phyloP scores from a whole-genome alignment of 1,139 yeast genomes.

The Protomyces inouyei region DNA sequence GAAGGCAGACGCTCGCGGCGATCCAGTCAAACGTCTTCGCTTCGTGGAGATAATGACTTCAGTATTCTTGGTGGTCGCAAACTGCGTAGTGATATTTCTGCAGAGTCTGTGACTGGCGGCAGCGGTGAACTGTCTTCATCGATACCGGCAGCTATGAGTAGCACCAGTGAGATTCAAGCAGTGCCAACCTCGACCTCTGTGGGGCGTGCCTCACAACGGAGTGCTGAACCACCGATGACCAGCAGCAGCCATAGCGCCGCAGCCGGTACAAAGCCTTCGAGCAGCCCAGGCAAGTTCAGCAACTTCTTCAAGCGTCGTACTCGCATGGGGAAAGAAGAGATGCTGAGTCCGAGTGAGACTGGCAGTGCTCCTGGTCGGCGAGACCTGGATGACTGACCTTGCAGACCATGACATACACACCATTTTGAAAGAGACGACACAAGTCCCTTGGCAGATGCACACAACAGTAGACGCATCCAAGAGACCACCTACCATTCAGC shows the following conservation, averaged over 20 bases:
- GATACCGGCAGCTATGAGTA: not conserved
- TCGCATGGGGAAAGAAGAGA: not conserved
- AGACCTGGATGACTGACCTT: not conserved
- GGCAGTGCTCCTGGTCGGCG: not conserved
- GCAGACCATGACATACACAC: too few relatives aligned
- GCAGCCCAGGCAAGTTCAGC: constrained; percentile 17
- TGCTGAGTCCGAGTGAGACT: not conserved
- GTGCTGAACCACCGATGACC: not conserved
- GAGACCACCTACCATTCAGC: too few relatives aligned
- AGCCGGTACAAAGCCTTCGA: not conserved
- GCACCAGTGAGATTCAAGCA: not conserved
- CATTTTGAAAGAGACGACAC: too few relatives aligned
- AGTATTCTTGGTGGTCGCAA: constrained; percentile 7
- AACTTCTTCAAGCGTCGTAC: constrained; percentile 22
- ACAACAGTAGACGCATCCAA: too few relatives aligned
- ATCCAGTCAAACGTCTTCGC: constrained; percentile 5
- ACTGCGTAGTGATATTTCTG: not conserved
- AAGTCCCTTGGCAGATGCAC: too few relatives aligned
- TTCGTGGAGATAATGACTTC: constrained; percentile 9
- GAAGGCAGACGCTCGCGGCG: constrained; percentile 9
- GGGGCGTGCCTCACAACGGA: not conserved
- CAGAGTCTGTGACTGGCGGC: not conserved
- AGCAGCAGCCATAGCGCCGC: not conserved
- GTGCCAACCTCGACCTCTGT: not conserved
- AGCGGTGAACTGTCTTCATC: not conserved